phyloP scores from a whole-genome alignment of 805 yeast species.

The Candida railenensis region DNA sequence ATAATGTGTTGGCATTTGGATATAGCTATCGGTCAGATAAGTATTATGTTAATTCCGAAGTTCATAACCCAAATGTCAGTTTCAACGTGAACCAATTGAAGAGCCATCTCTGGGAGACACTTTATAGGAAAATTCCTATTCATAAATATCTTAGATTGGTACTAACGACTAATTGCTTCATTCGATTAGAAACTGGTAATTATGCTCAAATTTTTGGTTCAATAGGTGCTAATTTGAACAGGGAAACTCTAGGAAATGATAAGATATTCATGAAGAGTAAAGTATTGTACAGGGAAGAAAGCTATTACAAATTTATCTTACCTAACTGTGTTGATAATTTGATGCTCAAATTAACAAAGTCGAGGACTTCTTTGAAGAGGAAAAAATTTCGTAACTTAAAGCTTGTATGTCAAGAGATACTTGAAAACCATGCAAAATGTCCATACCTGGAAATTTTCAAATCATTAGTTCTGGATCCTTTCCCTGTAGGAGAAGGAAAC shows the following conservation, averaged over 20 bases:
- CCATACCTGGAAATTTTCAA: constrained; percentile 37
- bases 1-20: constrained; percentile 45
- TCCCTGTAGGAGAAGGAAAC: neutral
- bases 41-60: constrained; percentile 25
- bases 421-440: constrained; percentile 30
- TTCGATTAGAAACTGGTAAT: constrained; percentile 10
- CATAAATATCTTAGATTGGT: constrained; percentile 38
- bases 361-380: neutral
- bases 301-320: neutral
- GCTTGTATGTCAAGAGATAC: constrained; percentile 17
- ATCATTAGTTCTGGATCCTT: constrained; percentile 23
- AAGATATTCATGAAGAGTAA: neutral
- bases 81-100: constrained; percentile 42
- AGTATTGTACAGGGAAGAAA: neutral
- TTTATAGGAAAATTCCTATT: constrained; percentile 41
- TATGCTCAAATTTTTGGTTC: constrained; percentile 26
- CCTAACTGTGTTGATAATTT: neutral
- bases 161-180: constrained; percentile 31
- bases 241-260: neutral
- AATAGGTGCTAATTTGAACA: neutral
- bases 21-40: constrained; percentile 35
- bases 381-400: constrained; percentile 19
- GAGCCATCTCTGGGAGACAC: constrained; percentile 40
- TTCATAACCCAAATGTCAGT: constrained; percentile 29
- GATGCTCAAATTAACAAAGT: neutral